Percentiles rank a stretch among this genome's conserved stretches.
Conservation (phyloP, 2,329 filamentous ascomycete species). For the Colletotrichum gigasporum region DNA sequence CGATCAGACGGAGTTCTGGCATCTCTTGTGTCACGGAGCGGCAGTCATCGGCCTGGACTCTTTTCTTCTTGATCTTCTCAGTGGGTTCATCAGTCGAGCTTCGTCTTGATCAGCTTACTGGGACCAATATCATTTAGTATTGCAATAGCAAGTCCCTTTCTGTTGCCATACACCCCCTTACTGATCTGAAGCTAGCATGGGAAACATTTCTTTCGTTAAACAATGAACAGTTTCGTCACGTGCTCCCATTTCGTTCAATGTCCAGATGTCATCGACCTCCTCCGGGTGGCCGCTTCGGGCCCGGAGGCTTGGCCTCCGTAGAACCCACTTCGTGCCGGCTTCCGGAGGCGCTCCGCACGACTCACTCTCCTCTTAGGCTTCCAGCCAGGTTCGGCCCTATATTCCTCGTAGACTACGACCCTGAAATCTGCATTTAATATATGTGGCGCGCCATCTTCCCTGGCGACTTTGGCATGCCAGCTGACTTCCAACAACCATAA, state of each 20-base stretch:
- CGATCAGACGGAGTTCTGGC: constrained; percentile 21
- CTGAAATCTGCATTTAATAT: constrained; percentile 2
- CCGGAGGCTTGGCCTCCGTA: constrained; percentile 20
- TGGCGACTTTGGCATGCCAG: not conserved
- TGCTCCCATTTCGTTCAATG: not conserved
- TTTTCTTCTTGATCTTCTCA: constrained; percentile 17
- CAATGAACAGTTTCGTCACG: not conserved
- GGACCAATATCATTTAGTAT: too few relatives aligned
- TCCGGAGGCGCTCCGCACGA: not conserved
- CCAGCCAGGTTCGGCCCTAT: not conserved
- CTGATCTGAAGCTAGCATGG: too few relatives aligned
- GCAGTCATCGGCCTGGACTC: constrained; percentile 21
- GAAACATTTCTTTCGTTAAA: too few relatives aligned
- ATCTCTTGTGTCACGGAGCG: constrained; percentile 24
- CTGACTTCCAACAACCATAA: not conserved
- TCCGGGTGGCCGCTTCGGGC: constrained; percentile 7
- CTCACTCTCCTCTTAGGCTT: not conserved
- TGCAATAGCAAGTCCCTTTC: too few relatives aligned
- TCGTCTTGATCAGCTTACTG: not conserved
- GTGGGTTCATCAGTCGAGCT: constrained; percentile 1
- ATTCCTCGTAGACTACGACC: not conserved
- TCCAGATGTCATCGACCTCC: not conserved
- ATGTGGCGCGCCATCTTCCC: not conserved
- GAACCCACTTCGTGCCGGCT: not conserved
- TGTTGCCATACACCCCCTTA: too few relatives aligned